A percentile compares a stretch with the other conserved stretches of the same genome.
Conservation (phyloP, 257 asterid species). For the Gentiana macrophylla region DNA sequence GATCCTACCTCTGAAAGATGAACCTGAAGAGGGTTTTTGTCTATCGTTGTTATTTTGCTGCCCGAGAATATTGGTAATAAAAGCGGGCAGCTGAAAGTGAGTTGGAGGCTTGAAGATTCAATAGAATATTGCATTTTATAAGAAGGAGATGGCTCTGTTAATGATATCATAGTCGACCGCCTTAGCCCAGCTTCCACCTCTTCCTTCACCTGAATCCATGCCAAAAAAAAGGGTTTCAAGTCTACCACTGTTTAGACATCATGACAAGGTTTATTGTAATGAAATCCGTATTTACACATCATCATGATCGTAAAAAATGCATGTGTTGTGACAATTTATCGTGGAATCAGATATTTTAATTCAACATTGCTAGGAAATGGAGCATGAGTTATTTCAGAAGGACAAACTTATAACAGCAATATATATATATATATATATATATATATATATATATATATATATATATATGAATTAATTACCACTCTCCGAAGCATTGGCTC, state of each 20-base stretch:
- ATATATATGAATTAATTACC: too few species aligned
- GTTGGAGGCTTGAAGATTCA: slow-evolving; percentile 18
- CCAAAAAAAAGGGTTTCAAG: too few species aligned
- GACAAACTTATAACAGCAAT: too few species aligned
- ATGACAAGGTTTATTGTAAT: neutral
- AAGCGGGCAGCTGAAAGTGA: slow-evolving; percentile 25
- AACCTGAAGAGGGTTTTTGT: slow-evolving; percentile 36
- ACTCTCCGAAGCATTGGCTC: too few species aligned
- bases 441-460: too few species aligned
- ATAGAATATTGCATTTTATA: slow-evolving; percentile 22
- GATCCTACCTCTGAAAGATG: slow-evolving; percentile 14
- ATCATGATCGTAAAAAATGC: neutral
- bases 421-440: too few species aligned
- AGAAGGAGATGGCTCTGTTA: slow-evolving; percentile 26
- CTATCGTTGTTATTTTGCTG: slow-evolving; percentile 29
- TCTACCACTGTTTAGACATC: neutral
- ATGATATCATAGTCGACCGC: slow-evolving; percentile 13
- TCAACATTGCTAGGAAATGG: too few species aligned
- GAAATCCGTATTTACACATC: neutral
- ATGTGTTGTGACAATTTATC: neutral
- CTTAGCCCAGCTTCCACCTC: slow-evolving; percentile 51
- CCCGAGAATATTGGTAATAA: slow-evolving; percentile 52
- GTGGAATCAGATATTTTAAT: too few species aligned
- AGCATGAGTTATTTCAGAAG: too few species aligned
- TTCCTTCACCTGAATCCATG: slow-evolving; percentile 39